Evolutionary conservation across 225 moss, liverwort and hornwort genomes (phyloP).

Genomic region (Straminergon stramineum): DNA sequence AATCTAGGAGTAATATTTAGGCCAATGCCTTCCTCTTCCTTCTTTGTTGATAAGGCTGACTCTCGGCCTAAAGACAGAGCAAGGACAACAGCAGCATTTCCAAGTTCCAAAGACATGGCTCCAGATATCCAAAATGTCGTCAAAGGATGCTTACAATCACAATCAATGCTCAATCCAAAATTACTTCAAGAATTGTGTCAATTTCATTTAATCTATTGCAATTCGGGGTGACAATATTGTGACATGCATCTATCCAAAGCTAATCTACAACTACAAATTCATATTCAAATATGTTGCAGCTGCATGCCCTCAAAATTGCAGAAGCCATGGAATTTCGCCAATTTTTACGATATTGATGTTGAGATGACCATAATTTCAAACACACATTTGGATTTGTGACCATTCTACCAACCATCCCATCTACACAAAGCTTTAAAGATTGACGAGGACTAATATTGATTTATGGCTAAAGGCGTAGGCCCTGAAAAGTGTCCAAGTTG

Average conservation of each 20-base stretch:
- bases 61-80: neutral
- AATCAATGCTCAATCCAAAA: neutral
- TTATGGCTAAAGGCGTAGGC: no score
- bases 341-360: neutral
- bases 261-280: neutral
- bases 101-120: neutral
- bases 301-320: neutral
- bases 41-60: neutral
- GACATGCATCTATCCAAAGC: neutral
- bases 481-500: neutral
- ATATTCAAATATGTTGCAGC: no score
- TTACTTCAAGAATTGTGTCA: neutral
- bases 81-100: neutral
- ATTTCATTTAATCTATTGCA: neutral
- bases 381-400: neutral
- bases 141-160: neutral
- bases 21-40: neutral
- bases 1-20: neutral
- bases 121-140: neutral
- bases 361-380: neutral
- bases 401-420: neutral
- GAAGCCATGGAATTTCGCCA: neutral
- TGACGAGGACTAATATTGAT: no score
- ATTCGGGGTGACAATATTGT: neutral
- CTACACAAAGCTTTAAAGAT: no score